Evolutionary conservation across 2,329 filamentous ascomycete species (phyloP), one percentile per base, ranked within the genome.

Genomic region (Neofusicoccum kwambonambiense): DNA sequence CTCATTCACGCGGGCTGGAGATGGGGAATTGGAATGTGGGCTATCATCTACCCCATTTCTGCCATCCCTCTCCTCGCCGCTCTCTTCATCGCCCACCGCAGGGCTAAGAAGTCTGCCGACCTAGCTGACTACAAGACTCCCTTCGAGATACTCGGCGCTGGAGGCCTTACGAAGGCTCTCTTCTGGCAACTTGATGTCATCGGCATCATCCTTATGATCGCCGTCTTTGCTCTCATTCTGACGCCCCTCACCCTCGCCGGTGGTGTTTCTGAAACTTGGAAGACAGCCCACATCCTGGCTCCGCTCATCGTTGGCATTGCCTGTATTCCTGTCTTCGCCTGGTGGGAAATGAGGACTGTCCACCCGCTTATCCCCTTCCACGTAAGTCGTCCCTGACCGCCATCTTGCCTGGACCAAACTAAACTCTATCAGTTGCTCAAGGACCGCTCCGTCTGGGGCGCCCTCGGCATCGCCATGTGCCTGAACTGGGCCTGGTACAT

Each of bases 381-480:
- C 47, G 76, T 77, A 64, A 68, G 72, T 76, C 35, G 64, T 68
- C 34, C 34, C 31, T 60, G 19, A 8, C 44, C 51, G 3, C 6
- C 6, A 17, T 11, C 11, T 4, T 37, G 4, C 13, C 2, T 37
- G 8, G 9, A 7, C 27, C 5, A 19, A 7, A 39, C 8, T 27
- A 13, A 17, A 13, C 7, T 49, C 64, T 42, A 70, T 68, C 64
- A 77, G 64, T 78, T 88, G 1, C 80, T 90, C 70, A 86, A 84
- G 74, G 86, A 90, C 70, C 86, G 88, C 22, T 82, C 81, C n/a
- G 82, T 89, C 31, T 89, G 87, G 86, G 86, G 81, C 4, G 82
- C 87, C 4, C 74, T 90, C 35, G 86, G 84, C 3, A 87, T 90
- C 49, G 67, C 67, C 17, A 63, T 66, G 42, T 52, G 54, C 12